These are phyloP conservation scores for Coprinopsis marcescibilis DNA, from an alignment of 768 basidiomycete genomes.

Conservation along the genomic window DNA sequence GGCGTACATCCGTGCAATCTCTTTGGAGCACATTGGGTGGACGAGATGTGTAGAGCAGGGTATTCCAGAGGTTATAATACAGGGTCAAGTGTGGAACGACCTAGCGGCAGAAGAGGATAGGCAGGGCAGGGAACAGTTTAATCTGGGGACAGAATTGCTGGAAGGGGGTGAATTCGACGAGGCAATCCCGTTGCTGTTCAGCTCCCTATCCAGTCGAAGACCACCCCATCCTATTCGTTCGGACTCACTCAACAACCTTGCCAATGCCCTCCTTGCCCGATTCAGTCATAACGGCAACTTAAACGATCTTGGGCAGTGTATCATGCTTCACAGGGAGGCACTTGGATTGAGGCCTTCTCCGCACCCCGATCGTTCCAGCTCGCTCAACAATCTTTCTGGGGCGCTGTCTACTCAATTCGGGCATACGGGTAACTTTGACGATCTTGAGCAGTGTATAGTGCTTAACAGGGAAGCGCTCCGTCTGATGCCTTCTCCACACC, in stretches of 20 bases:
- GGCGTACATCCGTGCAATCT: no score
- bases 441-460: constrained; percentile 14
- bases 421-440: constrained; percentile 5
- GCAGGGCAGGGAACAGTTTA: no score
- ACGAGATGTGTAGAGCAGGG: no score
- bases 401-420: constrained; percentile 14
- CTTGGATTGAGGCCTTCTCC: constrained; percentile 5
- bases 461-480: constrained; percentile 12
- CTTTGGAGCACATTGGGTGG: no score
- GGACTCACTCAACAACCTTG: not conserved
- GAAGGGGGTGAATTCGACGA: no score
- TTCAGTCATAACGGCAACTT: not conserved
- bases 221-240: no score
- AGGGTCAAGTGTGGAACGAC: no score
- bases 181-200: no score
- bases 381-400: constrained; percentile 11
- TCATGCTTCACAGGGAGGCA: constrained; percentile 9
- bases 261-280: not conserved
- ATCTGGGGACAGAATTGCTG: no score
- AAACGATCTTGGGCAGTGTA: constrained; percentile 11
- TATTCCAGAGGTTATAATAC: no score
- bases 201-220: no score
- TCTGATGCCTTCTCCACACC: constrained; percentile 10
- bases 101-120: no score
- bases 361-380: constrained; percentile 7